Conservation (phyloP, 352 stramenopile genomes). For the Pseudoperonospora humuli region DNA sequence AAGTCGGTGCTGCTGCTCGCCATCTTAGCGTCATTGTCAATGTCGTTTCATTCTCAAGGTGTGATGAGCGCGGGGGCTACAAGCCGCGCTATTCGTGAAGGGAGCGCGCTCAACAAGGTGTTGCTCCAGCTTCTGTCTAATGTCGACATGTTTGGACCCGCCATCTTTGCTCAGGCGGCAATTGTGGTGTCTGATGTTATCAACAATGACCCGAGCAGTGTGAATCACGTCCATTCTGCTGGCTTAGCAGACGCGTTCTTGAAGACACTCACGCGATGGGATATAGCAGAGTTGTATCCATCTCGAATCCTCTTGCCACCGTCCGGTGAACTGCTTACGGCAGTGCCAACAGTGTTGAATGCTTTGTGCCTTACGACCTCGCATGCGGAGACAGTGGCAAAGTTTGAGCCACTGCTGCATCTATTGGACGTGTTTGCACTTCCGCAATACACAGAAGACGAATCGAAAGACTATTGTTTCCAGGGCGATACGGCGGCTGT, state of each 20-base stretch:
- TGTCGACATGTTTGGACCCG: conserved; percentile 87
- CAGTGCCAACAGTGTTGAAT: conserved; percentile 90
- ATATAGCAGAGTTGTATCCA: conserved; percentile 51
- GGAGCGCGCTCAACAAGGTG: conserved; percentile 80
- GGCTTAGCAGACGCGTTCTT: conserved; percentile 92
- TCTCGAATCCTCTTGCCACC: conserved; percentile 52
- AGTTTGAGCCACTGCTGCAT: conserved; percentile 87
- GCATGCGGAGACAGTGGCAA: conserved; percentile 86
- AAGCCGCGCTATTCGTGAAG: conserved; percentile 81
- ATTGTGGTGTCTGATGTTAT: conserved; percentile 95
- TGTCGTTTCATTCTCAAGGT: conserved; percentile 82
- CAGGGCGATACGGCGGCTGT: conserved; percentile 90
- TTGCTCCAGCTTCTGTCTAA: conserved; percentile 87
- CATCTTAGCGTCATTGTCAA: conserved; percentile 68
- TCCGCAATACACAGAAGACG: conserved; percentile 78
- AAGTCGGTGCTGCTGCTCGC: conserved; percentile 61
- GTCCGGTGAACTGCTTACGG: conserved; percentile 92
- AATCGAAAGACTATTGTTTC: conserved; percentile 81
- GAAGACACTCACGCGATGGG: conserved; percentile 81
- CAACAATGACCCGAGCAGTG: conserved; percentile 93
- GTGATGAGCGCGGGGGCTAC: conserved; percentile 84
- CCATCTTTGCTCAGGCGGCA: conserved; percentile 87
- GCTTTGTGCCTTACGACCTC: conserved; percentile 90
- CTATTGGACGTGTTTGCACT: conserved; percentile 88
- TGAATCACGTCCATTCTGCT: conserved; percentile 90